These are phyloP conservation scores for Quercus glauca DNA, from an alignment of 306 rosid species.

Conservation along the genomic window DNA sequence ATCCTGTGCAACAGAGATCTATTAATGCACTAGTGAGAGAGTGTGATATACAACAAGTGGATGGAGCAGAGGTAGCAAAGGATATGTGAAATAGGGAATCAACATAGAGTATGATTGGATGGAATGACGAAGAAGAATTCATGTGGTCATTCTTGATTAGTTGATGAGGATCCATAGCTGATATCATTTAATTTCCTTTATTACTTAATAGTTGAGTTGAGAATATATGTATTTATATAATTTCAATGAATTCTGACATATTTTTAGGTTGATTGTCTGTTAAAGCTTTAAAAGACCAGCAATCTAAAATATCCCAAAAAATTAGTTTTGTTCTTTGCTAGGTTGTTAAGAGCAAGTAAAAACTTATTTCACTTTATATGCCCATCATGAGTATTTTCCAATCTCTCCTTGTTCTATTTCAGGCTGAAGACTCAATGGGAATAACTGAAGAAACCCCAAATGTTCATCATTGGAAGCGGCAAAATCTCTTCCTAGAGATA, in stretches of 20 bases:
- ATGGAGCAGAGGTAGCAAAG: neutral
- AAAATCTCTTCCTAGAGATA: slow-evolving; percentile 62
- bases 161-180: neutral
- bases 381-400: slow-evolving; percentile 5
- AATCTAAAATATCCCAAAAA: neutral
- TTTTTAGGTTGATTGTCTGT: neutral
- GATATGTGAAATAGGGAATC: neutral
- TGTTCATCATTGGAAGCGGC: slow-evolving; percentile 52
- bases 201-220: neutral
- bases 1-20: neutral
- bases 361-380: neutral
- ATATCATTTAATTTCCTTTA: neutral
- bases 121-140: neutral
- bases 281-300: neutral
- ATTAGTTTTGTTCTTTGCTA: neutral
- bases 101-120: neutral
- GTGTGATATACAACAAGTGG: neutral
- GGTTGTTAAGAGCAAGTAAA: neutral
- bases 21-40: neutral
- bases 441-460: slow-evolving; percentile 34
- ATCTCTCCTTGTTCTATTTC: slow-evolving; percentile 11
- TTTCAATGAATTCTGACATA: neutral
- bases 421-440: slow-evolving; percentile 58
- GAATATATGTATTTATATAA: neutral
- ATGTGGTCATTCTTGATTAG: neutral